Percentiles rank a stretch among this genome's conserved stretches.
phyloP scores from a whole-genome alignment of 169 alveolate genomes.

The Plasmodium gaboni region DNA sequence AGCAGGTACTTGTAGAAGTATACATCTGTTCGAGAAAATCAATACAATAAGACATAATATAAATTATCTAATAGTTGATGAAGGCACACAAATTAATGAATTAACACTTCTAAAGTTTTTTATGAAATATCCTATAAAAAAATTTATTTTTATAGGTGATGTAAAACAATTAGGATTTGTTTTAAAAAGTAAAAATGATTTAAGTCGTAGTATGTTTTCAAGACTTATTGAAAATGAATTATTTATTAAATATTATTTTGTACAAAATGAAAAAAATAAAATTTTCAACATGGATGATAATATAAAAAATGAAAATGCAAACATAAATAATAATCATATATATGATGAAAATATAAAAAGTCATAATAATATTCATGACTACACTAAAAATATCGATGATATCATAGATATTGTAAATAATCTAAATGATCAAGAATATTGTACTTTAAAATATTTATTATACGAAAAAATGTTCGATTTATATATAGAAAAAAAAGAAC shows the following conservation, averaged over 20 bases:
- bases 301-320: neutral
- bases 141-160: slow-evolving; percentile 57
- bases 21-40: slow-evolving; percentile 37
- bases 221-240: slow-evolving; percentile 59
- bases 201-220: slow-evolving; percentile 54
- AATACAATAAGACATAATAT: slow-evolving; percentile 22
- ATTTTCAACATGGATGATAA: neutral
- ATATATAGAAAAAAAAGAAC: slow-evolving; percentile 7
- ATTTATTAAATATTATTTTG: slow-evolving; percentile 15
- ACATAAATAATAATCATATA: neutral
- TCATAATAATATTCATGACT: neutral
- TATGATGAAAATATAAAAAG: neutral
- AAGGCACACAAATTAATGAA: slow-evolving; percentile 58
- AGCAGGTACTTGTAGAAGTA: slow-evolving; percentile 62
- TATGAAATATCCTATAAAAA: slow-evolving; percentile 17
- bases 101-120: slow-evolving; percentile 41
- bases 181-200: slow-evolving; percentile 34
- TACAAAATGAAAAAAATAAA: neutral
- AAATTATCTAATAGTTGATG: slow-evolving; percentile 48
- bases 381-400: neutral
- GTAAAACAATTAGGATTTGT: slow-evolving; percentile 52
- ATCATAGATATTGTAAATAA: slow-evolving; percentile 7
- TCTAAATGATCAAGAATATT: slow-evolving; percentile 12
- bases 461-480: slow-evolving; percentile 44
- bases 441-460: neutral